Percentiles rank a stretch among this genome's conserved stretches.
Evolutionary conservation across 2,329 filamentous ascomycete genomes (phyloP).

Genomic region (Ascomycota sp.): DNA sequence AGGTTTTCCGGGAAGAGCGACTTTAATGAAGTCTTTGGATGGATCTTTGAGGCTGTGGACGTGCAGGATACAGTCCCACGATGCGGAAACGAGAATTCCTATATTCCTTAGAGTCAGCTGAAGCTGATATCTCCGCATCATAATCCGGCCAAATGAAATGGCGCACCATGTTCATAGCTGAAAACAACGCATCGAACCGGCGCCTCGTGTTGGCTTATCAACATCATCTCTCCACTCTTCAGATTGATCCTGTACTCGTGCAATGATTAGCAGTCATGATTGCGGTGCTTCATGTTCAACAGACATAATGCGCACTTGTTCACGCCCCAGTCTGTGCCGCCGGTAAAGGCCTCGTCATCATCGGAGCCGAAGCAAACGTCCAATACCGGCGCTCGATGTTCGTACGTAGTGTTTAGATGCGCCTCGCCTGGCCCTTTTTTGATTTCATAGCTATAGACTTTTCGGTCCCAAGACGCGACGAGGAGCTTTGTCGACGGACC

Average conservation of each 20-base stretch:
- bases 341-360: slow-evolving; percentile 69
- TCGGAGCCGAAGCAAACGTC: slow-evolving; percentile 78
- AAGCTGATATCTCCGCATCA: too few relatives aligned
- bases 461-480: slow-evolving; percentile 89
- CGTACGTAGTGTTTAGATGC: slow-evolving; percentile 46
- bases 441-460: slow-evolving; percentile 76
- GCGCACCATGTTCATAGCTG: slow-evolving; percentile 46
- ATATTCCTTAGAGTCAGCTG: neutral
- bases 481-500: slow-evolving; percentile 53
- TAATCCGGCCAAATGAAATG: neutral
- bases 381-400: slow-evolving; percentile 69
- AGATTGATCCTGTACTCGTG: slow-evolving; percentile 39
- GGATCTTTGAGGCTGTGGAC: slow-evolving; percentile 46
- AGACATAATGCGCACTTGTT: slow-evolving; percentile 49
- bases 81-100: slow-evolving; percentile 68
- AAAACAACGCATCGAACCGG: slow-evolving; percentile 74
- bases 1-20: slow-evolving; percentile 66
- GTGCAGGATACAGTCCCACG: slow-evolving; percentile 85
- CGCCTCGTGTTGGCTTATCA: slow-evolving; percentile 58
- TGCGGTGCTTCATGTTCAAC: too few relatives aligned
- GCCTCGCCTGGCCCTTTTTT: slow-evolving; percentile 32
- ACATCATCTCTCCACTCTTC: slow-evolving; percentile 47
- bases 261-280: too few relatives aligned
- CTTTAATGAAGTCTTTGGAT: slow-evolving; percentile 33
- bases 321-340: slow-evolving; percentile 73